Conservation (phyloP, 2,329 filamentous ascomycete species). For the Penicillium sp. region DNA sequence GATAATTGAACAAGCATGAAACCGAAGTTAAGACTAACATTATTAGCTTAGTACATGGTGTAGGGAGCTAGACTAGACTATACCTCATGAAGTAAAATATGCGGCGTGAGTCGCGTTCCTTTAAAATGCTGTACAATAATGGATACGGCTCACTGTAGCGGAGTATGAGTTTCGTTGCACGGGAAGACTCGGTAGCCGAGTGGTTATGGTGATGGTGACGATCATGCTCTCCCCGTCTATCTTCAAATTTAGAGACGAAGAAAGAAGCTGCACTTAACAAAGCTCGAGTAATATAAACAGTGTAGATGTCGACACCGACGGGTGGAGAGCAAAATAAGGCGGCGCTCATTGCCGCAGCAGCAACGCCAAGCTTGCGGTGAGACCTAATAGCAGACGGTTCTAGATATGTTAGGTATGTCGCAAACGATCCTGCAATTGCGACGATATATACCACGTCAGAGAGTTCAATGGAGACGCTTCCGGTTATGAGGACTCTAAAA, state of each 20-base stretch:
- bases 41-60: constrained; percentile 25
- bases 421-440: constrained; percentile 30
- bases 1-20: constrained; percentile 96
- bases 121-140: constrained; percentile 81
- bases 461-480: constrained; percentile 26
- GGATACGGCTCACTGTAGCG: constrained; percentile 72
- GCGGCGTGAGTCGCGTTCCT: constrained; percentile 88
- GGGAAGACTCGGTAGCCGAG: constrained; percentile 59
- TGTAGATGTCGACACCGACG: constrained; percentile 30
- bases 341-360: constrained; percentile 31
- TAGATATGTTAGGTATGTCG: constrained; percentile 33
- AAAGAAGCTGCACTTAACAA: constrained; percentile 37
- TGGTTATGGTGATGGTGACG: constrained; percentile 43
- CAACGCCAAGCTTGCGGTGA: constrained; percentile 38
- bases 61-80: constrained; percentile 35
- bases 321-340: constrained; percentile 38
- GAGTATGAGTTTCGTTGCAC: constrained; percentile 75
- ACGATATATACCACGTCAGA: constrained; percentile 32
- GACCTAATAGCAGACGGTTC: constrained; percentile 33
- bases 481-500: constrained; percentile 30
- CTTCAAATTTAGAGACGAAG: constrained; percentile 40
- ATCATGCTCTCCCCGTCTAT: constrained; percentile 33
- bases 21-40: constrained; percentile 77
- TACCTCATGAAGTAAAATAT: constrained; percentile 98
- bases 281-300: constrained; percentile 34